A percentile compares a stretch with the other conserved stretches of the same genome.
Evolutionary conservation across 23 red algal species (phyloP).

Genomic region (Gracilariopsis chorda): DNA sequence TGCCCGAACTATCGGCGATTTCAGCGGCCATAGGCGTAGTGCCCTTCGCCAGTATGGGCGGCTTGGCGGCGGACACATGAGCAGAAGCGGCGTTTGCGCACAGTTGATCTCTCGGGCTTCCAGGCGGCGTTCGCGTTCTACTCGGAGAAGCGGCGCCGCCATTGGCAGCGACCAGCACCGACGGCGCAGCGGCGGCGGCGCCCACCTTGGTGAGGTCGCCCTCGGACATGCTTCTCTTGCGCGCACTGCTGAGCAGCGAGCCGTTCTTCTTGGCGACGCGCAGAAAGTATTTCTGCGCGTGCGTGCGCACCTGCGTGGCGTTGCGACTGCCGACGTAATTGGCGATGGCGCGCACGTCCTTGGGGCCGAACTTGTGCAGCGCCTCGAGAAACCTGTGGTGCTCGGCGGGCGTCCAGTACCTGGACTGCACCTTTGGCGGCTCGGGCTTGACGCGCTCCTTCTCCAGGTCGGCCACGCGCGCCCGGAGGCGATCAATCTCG

Average conservation of each 20-base stretch:
- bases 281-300: constrained; percentile 90
- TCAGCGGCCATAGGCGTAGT: too few species aligned
- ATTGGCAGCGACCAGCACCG: neutral
- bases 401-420: constrained; percentile 86
- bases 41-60: neutral
- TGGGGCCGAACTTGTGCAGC: constrained; percentile 62
- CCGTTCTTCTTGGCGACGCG: constrained; percentile 60
- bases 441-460: constrained; percentile 38
- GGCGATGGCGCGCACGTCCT: constrained; percentile 82
- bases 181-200: neutral
- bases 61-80: neutral
- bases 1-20: constrained; percentile 31
- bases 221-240: constrained; percentile 72
- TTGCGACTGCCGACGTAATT: constrained; percentile 80
- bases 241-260: neutral
- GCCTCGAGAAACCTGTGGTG: constrained; percentile 85
- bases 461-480: constrained; percentile 33
- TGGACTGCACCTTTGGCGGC: constrained; percentile 42
- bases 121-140: neutral
- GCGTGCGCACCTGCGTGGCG: constrained; percentile 91
- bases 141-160: neutral
- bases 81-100: neutral
- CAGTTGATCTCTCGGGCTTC: neutral
- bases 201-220: constrained; percentile 51
- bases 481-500: constrained; percentile 62